A percentile compares a stretch with the other conserved stretches of the same genome.
Evolutionary conservation across 306 rosid genomes (phyloP).

Genomic region (Ammopiptanthus mongolicus): DNA sequence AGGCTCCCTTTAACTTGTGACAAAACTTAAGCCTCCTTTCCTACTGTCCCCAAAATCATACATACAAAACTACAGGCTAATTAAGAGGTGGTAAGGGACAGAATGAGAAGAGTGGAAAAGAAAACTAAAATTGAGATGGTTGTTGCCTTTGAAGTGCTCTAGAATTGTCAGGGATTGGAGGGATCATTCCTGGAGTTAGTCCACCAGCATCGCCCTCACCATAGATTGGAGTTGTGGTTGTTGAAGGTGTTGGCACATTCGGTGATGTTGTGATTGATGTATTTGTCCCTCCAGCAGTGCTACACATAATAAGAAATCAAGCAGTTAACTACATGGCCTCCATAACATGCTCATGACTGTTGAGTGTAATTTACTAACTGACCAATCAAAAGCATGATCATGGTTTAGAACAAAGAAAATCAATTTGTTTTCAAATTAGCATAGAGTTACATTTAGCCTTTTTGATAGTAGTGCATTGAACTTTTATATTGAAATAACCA

Average conservation of each 20-base stretch:
- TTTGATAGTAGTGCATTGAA: too few relatives aligned
- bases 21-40: constrained; percentile 44
- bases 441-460: too few relatives aligned
- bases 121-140: background rate
- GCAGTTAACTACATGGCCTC: background rate
- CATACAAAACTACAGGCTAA: background rate
- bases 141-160: background rate
- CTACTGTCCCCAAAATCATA: constrained; percentile 8
- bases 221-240: constrained; percentile 15
- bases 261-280: too few relatives aligned
- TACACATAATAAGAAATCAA: constrained; percentile 4
- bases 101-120: background rate
- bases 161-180: constrained; percentile 22
- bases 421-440: background rate
- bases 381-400: background rate
- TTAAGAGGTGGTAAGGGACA: background rate
- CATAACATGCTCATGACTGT: background rate
- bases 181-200: constrained; percentile 19
- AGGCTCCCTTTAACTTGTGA: constrained; percentile 27
- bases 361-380: background rate
- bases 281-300: constrained; percentile 56
- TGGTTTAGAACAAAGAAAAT: background rate
- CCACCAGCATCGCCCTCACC: constrained; percentile 19
- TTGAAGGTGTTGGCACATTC: constrained; percentile 18
- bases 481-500: background rate